Percentiles rank a stretch among this genome's conserved stretches.
Conservation (phyloP, 2,329 filamentous ascomycete species). For the Fonsecaea multimorphosa region DNA sequence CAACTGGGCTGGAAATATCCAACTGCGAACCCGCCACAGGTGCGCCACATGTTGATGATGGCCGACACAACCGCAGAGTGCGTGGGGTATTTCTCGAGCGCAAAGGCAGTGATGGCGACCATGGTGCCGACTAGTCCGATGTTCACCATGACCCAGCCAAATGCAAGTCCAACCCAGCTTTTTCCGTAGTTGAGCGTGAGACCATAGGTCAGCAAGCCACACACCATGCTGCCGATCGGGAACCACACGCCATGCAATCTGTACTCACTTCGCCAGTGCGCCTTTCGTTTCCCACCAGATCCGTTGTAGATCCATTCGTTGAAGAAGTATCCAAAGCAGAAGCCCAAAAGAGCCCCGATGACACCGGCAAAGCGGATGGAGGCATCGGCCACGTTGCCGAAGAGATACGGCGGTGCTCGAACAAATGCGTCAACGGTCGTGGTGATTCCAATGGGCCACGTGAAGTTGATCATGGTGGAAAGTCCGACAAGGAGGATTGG, state of each 20-base stretch:
- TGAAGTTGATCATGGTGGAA: slow-evolving; percentile 47
- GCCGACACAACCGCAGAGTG: slow-evolving; percentile 46
- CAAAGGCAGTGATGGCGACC: slow-evolving; percentile 48
- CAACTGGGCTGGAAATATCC: slow-evolving; percentile 48
- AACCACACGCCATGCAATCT: slow-evolving; percentile 48
- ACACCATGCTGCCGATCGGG: slow-evolving; percentile 43
- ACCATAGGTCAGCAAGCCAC: slow-evolving; percentile 43
- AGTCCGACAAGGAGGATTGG: slow-evolving; percentile 34
- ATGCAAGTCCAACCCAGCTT: slow-evolving; percentile 47
- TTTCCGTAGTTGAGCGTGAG: slow-evolving; percentile 45
- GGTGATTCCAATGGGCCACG: slow-evolving; percentile 50
- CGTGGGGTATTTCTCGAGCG: slow-evolving; percentile 46
- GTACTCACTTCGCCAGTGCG: slow-evolving; percentile 44
- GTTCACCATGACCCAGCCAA: slow-evolving; percentile 49
- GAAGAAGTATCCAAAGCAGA: slow-evolving; percentile 46
- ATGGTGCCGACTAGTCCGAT: slow-evolving; percentile 46
- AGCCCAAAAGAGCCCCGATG: slow-evolving; percentile 45
- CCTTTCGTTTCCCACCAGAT: slow-evolving; percentile 29
- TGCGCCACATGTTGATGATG: slow-evolving; percentile 50
- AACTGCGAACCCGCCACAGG: slow-evolving; percentile 48
- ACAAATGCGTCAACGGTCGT: slow-evolving; percentile 46
- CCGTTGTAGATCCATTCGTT: slow-evolving; percentile 45
- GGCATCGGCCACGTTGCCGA: slow-evolving; percentile 45
- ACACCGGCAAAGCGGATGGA: slow-evolving; percentile 48
- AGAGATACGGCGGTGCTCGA: slow-evolving; percentile 45